Conservation (phyloP, 495 filamentous ascomycete species). For the Lichenothelia convexa region DNA sequence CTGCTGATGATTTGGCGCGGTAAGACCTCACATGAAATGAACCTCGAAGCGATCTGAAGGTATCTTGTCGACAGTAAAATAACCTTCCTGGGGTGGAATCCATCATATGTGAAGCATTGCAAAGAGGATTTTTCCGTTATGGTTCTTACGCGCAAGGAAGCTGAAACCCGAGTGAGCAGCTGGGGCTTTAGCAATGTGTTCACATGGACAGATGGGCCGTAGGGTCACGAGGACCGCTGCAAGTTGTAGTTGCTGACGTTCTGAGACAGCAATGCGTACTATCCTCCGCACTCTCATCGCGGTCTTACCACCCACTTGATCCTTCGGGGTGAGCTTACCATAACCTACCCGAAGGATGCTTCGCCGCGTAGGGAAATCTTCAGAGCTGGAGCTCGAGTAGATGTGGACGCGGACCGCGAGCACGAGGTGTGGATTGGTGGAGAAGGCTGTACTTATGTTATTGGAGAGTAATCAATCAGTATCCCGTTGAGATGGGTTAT, state of each 20-base stretch:
- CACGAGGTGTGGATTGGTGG: constrained; percentile 77
- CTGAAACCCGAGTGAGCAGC: constrained; percentile 46
- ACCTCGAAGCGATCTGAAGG: too few species aligned
- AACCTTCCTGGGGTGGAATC: too few species aligned
- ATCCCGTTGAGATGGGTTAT: too few species aligned
- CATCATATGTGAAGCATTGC: too few species aligned
- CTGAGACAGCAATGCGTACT: constrained; percentile 42
- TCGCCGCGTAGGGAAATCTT: constrained; percentile 45
- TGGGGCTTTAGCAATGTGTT: constrained; percentile 68
- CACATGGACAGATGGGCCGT: constrained; percentile 65
- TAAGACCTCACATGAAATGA: too few species aligned
- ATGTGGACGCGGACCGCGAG: constrained; percentile 49
- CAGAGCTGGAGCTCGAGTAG: constrained; percentile 47
- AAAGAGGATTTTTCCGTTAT: too few species aligned
- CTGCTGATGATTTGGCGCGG: too few species aligned
- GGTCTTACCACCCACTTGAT: constrained; percentile 64
- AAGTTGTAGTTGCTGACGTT: constrained; percentile 1
- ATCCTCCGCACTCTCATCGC: constrained; percentile 53
- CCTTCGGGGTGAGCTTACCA: constrained; percentile 47
- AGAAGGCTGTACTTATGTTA: constrained; percentile 69
- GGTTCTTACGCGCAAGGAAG: constrained; percentile 23
- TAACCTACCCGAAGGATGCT: constrained; percentile 53
- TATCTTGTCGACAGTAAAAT: too few species aligned
- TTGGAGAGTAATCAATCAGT: constrained; percentile 55
- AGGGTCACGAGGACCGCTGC: constrained; percentile 17